A percentile compares a stretch with the other conserved stretches of the same genome.
These are phyloP conservation scores for Botrytis aclada DNA, from an alignment of 2,329 filamentous ascomycete species.

Conservation along the genomic window DNA sequence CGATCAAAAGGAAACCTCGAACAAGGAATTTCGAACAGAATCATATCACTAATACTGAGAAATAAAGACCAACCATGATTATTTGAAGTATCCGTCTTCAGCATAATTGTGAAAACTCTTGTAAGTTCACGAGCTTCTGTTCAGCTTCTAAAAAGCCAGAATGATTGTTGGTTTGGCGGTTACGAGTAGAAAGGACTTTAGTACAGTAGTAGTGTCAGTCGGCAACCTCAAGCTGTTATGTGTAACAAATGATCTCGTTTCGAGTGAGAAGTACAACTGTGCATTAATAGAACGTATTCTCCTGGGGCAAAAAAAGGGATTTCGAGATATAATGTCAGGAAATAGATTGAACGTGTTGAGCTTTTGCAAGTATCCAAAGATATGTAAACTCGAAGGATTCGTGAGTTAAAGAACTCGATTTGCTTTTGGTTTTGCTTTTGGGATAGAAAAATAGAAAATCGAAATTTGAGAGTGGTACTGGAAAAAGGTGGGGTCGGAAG, in stretches of 20 bases:
- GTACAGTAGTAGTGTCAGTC: not conserved
- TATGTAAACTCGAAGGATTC: not conserved
- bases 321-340: not conserved
- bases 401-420: not conserved
- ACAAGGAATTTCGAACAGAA: not conserved
- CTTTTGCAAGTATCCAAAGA: not conserved
- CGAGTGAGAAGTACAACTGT: not conserved
- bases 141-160: not conserved
- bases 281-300: not conserved
- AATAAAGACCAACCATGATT: constrained; percentile 33
- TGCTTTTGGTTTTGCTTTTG: not conserved
- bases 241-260: constrained; percentile 1
- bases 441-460: constrained; percentile 7
- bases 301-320: too few species aligned
- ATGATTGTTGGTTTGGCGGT: constrained; percentile 8
- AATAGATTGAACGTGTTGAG: not conserved
- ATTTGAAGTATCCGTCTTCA: constrained; percentile 36
- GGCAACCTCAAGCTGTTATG: not conserved
- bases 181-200: not conserved
- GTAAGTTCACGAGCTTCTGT: constrained; percentile 3
- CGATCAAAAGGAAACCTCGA: constrained; percentile 18
- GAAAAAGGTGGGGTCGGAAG: constrained; percentile 6
- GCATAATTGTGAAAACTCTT: constrained; percentile 33
- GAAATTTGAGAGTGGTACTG: not conserved
- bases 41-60: not conserved